Evolutionary conservation across 768 basidiomycete species (phyloP), one percentile per base, ranked within the genome.

Genomic region (Goffeauzyma gilvescens): DNA sequence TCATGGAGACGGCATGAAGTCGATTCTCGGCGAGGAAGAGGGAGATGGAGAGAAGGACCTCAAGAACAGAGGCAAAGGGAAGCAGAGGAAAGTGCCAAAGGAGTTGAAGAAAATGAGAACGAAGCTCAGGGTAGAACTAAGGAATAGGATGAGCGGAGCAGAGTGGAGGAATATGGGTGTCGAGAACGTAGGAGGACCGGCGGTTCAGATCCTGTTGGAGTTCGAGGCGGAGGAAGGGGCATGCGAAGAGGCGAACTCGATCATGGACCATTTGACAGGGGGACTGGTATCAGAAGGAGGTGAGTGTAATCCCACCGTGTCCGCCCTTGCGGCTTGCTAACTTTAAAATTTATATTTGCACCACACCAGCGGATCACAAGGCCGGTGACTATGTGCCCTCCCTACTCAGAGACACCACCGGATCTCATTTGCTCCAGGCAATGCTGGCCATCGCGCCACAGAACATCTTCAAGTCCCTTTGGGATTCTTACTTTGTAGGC

Each of bases 401-500:
- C 1, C 71, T 93, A 10, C 70, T 93, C 14, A 74, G 83, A 37
- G 84, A 89, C 54, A 73, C 78, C 2, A 84, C 83, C 2, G 80
- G 87, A 0, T 90, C 89, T 0, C 85, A 89, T 55, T 69, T 90
- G 2, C 70, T 87, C n/a, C 87, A 95, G 60, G 75, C 76, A 1
- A 67, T 90, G 24, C 72, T 87, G 18, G 62, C 66, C 5, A 71
- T 72, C 38, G 72, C 76, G 14, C 76, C 84, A 0, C 62, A 68
- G 5, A 53, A 64, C 14, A 70, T 77, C 2, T 87, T 89, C 55
- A 57, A 64, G 24, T 54, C 69, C 0, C 55, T 93, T 5, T 96
- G 90, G 90, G 54, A 65, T 2, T 71, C 71, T 0, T 89, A 93
- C 64, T 79, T 96, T 58, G 61, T 66, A 32, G 75, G 75, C n/a